Evolutionary conservation across 192 early-diverging fungal species (phyloP), one percentile per base, ranked within the genome.

Genomic region (Podila verticillata): DNA sequence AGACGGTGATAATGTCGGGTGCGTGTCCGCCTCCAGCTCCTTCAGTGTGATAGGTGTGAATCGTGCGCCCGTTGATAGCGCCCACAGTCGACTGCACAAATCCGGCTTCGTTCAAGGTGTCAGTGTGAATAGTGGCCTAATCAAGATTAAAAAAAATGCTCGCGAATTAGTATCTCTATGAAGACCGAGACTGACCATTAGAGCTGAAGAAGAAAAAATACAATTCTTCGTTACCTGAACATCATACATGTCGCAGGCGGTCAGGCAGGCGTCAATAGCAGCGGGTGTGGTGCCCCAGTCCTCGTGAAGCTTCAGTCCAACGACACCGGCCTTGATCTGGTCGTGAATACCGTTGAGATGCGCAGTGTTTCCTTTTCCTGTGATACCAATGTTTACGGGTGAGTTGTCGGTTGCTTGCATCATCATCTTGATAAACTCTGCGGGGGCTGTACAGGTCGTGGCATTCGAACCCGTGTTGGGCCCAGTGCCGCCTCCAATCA

Each of bases 381-480:
- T 98, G 66, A 95, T 88, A 9, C 95, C 97, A 84, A 98, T 87
- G 79, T 99, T 98, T 54, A 99, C 72, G 1, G 97, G 96, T 26
- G 96, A 74, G 57, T 91, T 84, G 79, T 99, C 97, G 0, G 95
- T 96, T 1, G 96, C 86, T 65, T 93, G 89, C 62, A 97, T 81
- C 96, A 99, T 98, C 65, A 93, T 90, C 66, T 94, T 91, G 56
- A 97, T 91, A 83, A 97, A 93, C 71, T 87, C 77, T 2, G 85
- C 71, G 15, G 96, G 95, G 4, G 96, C 92, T 12, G 96, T 98
- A 84, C 97, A 99, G 1, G 97, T 99, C 0, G 96, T 98, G 0
- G 97, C 97, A 68, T 96, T 96, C 0, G 96, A 95, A 63, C 97
- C 96, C 15, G 96, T 97, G 79, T 97, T 97, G 36, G 97, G 97